Evolutionary conservation across 805 yeast species (phyloP).

Genomic region (Candida pseudoglaebosa): DNA sequence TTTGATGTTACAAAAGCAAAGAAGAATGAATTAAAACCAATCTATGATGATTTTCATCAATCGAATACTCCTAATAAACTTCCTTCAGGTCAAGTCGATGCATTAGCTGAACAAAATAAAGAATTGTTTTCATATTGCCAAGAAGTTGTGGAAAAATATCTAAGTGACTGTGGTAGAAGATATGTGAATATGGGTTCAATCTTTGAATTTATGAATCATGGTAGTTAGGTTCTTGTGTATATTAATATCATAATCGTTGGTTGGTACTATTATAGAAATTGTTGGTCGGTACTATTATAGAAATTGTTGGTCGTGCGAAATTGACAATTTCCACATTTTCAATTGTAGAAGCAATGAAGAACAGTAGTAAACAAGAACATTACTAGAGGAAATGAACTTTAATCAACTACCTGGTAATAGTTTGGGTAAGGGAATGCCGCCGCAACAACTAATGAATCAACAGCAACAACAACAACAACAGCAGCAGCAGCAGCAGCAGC

Average conservation of each 20-base stretch:
- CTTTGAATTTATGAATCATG: slow-evolving; percentile 54
- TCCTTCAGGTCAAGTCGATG: slow-evolving; percentile 56
- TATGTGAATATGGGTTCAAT: slow-evolving; percentile 81
- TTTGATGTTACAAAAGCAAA: slow-evolving; percentile 82
- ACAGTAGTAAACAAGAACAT: neutral
- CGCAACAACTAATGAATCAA: slow-evolving; percentile 1
- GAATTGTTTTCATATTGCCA: slow-evolving; percentile 51
- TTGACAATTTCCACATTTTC: neutral
- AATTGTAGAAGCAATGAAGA: neutral
- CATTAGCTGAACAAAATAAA: slow-evolving; percentile 77
- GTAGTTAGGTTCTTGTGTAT: neutral
- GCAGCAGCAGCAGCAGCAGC: slow-evolving; percentile 7
- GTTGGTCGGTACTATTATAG: neutral
- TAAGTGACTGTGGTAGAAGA: slow-evolving; percentile 80
- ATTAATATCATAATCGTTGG: neutral
- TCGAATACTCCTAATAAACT: slow-evolving; percentile 27
- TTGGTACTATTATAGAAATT: neutral
- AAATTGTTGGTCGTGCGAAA: neutral
- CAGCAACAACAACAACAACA: slow-evolving; percentile 6
- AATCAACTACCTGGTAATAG: slow-evolving; percentile 8
- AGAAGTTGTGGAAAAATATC: slow-evolving; percentile 64
- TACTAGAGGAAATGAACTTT: slow-evolving; percentile 7
- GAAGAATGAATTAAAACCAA: slow-evolving; percentile 49
- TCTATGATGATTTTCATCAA: slow-evolving; percentile 34
- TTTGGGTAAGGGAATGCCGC: slow-evolving; percentile 4